These are phyloP conservation scores for Vachellia collinsii DNA, from an alignment of 306 rosid species.

Conservation along the genomic window DNA sequence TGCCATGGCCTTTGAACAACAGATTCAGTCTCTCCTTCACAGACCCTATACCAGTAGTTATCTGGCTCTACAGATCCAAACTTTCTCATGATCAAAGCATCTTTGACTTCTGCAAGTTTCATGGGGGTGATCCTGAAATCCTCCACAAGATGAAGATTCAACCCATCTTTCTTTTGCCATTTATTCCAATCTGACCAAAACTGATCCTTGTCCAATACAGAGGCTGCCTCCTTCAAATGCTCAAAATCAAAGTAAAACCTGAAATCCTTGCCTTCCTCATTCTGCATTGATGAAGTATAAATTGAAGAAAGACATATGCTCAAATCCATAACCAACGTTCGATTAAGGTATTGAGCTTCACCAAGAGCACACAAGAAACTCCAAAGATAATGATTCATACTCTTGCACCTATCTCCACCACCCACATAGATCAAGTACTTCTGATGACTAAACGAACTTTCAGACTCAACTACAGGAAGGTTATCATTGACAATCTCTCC, in stretches of 20 bases:
- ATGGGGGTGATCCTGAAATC: slow-evolving; percentile 82
- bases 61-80: slow-evolving; percentile 92
- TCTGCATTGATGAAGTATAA: slow-evolving; percentile 71
- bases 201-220: slow-evolving; percentile 85
- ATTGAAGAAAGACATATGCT: slow-evolving; percentile 86
- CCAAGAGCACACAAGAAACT: slow-evolving; percentile 98
- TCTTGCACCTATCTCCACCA: slow-evolving; percentile 94
- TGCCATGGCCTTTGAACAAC: slow-evolving; percentile 92
- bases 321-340: slow-evolving; percentile 96
- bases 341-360: slow-evolving; percentile 95
- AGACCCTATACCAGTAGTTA: slow-evolving; percentile 95
- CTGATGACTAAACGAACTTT: slow-evolving; percentile 68
- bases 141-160: slow-evolving; percentile 81
- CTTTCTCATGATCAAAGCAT: slow-evolving; percentile 86
- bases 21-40: slow-evolving; percentile 96
- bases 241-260: slow-evolving; percentile 96
- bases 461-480: slow-evolving; percentile 87
- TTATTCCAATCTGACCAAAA: slow-evolving; percentile 90
- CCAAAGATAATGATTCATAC: slow-evolving; percentile 97
- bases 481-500: slow-evolving; percentile 87
- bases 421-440: slow-evolving; percentile 80
- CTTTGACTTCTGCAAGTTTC: slow-evolving; percentile 74
- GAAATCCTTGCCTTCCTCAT: slow-evolving; percentile 97
- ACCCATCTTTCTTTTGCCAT: slow-evolving; percentile 77
- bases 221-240: slow-evolving; percentile 87